These are phyloP conservation scores for Acidomyces sp. DNA, from an alignment of 495 filamentous ascomycete species.

Conservation along the genomic window DNA sequence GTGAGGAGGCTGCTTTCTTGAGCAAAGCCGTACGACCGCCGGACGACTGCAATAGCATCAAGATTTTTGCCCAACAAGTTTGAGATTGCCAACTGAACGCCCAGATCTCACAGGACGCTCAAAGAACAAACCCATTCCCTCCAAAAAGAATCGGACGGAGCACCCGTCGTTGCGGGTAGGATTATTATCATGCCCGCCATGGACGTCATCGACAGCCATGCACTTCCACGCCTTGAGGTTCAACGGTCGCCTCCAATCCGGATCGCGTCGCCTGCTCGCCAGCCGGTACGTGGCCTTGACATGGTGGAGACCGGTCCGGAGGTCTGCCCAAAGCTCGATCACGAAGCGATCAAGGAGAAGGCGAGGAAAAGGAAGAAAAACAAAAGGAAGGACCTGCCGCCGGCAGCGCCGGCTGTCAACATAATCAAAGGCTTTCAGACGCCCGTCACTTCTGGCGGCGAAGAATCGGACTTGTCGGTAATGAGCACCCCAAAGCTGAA, in stretches of 20 bases:
- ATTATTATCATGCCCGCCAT: constrained; percentile 13
- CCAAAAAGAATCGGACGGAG: neutral
- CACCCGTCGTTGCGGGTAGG: neutral
- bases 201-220: constrained; percentile 8
- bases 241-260: constrained; percentile 18
- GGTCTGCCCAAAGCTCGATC: constrained; percentile 28
- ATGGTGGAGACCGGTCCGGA: constrained; percentile 4
- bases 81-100: too few species aligned
- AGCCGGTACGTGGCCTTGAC: constrained; percentile 5
- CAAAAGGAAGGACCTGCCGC: constrained; percentile 31
- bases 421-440: constrained; percentile 71
- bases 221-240: constrained; percentile 1
- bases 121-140: neutral
- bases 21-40: neutral
- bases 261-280: constrained; percentile 19
- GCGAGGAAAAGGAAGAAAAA: constrained; percentile 38
- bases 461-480: constrained; percentile 63
- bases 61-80: neutral
- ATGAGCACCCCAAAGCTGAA: constrained; percentile 36
- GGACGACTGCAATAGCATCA: neutral
- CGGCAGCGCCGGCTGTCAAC: constrained; percentile 49
- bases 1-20: too few species aligned
- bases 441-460: constrained; percentile 71
- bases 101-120: too few species aligned
- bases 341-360: constrained; percentile 24